phyloP scores from a whole-genome alignment of 768 basidiomycete genomes.

The Amanita molliuscula region DNA sequence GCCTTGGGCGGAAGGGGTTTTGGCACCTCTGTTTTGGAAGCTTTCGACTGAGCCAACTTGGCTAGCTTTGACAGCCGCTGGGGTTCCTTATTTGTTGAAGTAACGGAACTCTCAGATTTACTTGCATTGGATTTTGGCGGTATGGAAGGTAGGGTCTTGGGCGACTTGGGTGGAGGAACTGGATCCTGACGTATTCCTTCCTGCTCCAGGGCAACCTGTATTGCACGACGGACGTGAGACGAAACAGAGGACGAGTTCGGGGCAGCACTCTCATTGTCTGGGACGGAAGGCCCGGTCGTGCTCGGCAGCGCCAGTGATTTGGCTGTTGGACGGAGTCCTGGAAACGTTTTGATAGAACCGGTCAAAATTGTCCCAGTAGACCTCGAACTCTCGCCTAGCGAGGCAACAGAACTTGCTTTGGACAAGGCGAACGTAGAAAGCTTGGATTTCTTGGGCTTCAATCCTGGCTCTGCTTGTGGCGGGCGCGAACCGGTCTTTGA shows the following conservation, averaged over 20 bases:
- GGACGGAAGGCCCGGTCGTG: conserved; percentile 21
- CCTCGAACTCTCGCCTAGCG: conserved; percentile 39
- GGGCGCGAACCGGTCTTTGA: conserved; percentile 33
- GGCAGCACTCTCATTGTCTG: conserved; percentile 18
- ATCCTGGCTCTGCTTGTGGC: conserved; percentile 12
- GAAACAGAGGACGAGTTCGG: conserved; percentile 38
- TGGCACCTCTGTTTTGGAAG: background rate
- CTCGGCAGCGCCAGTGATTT: conserved; percentile 36
- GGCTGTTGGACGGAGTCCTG: conserved; percentile 56
- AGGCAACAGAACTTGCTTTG: conserved; percentile 37
- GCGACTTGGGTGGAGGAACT: conserved; percentile 8
- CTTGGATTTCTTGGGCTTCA: conserved; percentile 47
- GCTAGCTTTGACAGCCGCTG: background rate
- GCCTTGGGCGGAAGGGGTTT: background rate
- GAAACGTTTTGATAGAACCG: conserved; percentile 65
- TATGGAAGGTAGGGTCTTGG: conserved; percentile 9
- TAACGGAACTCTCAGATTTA: background rate
- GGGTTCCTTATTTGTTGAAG: background rate
- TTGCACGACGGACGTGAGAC: conserved; percentile 53
- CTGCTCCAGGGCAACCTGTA: conserved; percentile 53
- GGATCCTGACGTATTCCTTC: conserved; percentile 38
- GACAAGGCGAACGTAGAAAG: conserved; percentile 61
- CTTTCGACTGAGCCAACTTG: background rate
- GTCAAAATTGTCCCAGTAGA: conserved; percentile 43
- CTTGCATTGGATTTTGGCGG: conserved; percentile 14